Conservation (phyloP, 1,284 basidiomycete species). For the Malassezia obtusa region DNA sequence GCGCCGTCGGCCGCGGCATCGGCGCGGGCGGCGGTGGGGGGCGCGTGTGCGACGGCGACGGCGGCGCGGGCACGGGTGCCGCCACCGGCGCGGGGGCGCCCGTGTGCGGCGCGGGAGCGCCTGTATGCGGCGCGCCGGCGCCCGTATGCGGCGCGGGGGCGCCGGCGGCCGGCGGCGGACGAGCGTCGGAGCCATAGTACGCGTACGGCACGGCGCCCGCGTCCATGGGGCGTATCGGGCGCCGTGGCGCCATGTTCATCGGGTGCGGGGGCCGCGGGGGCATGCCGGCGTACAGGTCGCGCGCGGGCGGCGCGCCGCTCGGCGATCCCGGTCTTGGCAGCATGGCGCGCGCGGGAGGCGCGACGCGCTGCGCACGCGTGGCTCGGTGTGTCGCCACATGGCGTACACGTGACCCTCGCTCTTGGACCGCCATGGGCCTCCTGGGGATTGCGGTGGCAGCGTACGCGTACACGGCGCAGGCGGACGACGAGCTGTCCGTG, state of each 20-base stretch:
- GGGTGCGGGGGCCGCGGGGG: constrained; percentile 4
- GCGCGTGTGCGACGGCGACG: background rate
- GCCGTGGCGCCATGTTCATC: background rate
- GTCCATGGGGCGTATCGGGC: constrained; percentile 7
- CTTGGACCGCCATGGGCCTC: constrained; percentile 38
- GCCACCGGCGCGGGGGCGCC: background rate
- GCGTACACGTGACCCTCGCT: background rate
- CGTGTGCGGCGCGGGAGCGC: too few relatives aligned
- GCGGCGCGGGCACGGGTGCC: too few relatives aligned
- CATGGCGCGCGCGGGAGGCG: background rate
- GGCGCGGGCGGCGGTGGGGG: background rate
- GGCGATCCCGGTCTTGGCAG: background rate
- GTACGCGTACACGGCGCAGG: constrained; percentile 46
- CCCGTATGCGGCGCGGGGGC: background rate
- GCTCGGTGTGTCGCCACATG: too few relatives aligned
- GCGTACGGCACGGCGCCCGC: constrained; percentile 1
- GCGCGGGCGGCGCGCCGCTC: background rate
- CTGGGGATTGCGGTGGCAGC: constrained; percentile 41
- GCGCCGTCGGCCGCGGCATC: background rate
- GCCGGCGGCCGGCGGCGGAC: background rate
- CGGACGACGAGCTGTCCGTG: constrained; percentile 43
- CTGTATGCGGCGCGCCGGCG: too few relatives aligned
- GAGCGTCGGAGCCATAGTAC: background rate
- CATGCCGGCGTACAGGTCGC: constrained; percentile 10
- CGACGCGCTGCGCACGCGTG: background rate